Conservation (phyloP, 805 yeast species). For the Saturnispora diversa region DNA sequence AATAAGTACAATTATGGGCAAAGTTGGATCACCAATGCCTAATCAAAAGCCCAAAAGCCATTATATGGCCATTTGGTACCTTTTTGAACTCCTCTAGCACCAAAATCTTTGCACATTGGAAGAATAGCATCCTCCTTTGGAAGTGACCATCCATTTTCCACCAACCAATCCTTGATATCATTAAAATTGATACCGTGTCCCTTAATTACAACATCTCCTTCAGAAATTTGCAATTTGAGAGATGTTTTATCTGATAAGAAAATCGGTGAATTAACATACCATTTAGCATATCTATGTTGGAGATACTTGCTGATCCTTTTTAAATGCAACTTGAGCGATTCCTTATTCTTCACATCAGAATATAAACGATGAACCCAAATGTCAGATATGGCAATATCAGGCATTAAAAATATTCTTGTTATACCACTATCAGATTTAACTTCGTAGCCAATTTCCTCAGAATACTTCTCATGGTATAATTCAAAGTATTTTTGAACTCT, state of each 20-base stretch:
- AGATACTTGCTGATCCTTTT: conserved; percentile 7
- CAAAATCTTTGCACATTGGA: conserved; percentile 10
- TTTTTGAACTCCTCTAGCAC: neutral
- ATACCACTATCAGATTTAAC: neutral
- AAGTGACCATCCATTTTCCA: too few relatives aligned
- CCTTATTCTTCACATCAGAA: neutral
- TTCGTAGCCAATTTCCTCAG: conserved; percentile 6
- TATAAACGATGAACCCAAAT: conserved; percentile 6
- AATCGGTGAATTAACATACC: neutral
- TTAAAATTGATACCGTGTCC: neutral
- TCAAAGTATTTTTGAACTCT: conserved; percentile 5
- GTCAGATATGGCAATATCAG: neutral
- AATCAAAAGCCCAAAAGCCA: conserved; percentile 7
- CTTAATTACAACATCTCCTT: neutral
- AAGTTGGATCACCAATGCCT: too few relatives aligned
- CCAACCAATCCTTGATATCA: neutral
- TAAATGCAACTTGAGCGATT: conserved; percentile 1
- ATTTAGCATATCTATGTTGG: neutral
- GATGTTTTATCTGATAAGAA: too few relatives aligned
- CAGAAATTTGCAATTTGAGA: neutral
- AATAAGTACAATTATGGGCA: too few relatives aligned
- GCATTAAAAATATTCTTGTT: conserved; percentile 5
- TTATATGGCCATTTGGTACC: conserved; percentile 6
- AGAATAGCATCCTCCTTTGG: too few relatives aligned
- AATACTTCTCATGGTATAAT: neutral